A percentile compares a stretch with the other conserved stretches of the same genome.
Conservation (phyloP, 768 basidiomycete genomes). For the Dentipellis sp. region DNA sequence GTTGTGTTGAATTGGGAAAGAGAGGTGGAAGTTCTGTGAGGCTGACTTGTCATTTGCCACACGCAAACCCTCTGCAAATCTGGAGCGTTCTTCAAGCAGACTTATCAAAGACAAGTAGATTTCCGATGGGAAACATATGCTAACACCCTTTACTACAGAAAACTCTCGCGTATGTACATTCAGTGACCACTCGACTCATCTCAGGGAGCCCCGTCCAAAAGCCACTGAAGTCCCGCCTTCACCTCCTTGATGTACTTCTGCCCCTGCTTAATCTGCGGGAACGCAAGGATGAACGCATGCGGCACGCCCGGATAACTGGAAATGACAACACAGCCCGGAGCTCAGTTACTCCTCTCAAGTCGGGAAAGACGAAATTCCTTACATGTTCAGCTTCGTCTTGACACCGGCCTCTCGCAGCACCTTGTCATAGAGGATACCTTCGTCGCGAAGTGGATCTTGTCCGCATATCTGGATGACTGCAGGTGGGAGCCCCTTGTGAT, state of each 20-base stretch:
- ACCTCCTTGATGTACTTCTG: not conserved
- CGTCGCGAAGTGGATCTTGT: not conserved
- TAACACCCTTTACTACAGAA: too few relatives aligned
- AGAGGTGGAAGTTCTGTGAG: too few relatives aligned
- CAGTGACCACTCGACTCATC: too few relatives aligned
- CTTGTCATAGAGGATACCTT: not conserved
- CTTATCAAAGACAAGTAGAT: too few relatives aligned
- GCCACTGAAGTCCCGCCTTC: not conserved
- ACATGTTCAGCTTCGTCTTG: slow-evolving; percentile 1
- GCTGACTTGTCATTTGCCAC: too few relatives aligned
- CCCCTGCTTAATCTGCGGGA: not conserved
- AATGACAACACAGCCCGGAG: not conserved
- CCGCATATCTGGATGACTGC: not conserved
- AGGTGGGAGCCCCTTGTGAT: slow-evolving; percentile 1
- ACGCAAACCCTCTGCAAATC: too few relatives aligned
- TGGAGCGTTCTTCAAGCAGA: too few relatives aligned
- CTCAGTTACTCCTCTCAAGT: not conserved
- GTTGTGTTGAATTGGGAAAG: too few relatives aligned
- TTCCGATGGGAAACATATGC: too few relatives aligned
- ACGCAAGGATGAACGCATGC: not conserved
- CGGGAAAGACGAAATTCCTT: not conserved
- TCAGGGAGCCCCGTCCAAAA: not conserved
- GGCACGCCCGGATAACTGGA: slow-evolving; percentile 6
- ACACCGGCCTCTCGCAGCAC: not conserved
- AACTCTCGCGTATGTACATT: too few relatives aligned